A percentile compares a stretch with the other conserved stretches of the same genome.
Evolutionary conservation across 306 rosid genomes (phyloP).

Genomic region (Sicyos baderoa): DNA sequence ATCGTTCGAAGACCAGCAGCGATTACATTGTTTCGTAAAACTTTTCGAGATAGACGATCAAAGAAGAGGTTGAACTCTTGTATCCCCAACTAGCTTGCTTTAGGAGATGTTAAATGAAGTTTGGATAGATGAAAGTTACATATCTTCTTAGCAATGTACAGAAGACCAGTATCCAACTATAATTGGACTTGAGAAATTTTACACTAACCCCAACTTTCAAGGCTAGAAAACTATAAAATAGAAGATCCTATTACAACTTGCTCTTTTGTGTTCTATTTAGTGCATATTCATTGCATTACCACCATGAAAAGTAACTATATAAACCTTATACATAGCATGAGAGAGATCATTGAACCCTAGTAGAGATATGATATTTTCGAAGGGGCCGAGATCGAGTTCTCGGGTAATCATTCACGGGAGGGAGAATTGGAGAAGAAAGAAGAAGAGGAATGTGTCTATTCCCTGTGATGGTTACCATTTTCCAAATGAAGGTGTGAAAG

Average conservation of each 20-base stretch:
- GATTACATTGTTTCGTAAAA: not conserved
- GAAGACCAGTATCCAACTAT: conserved; percentile 14
- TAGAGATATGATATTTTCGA: not conserved
- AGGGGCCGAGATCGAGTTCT: not conserved
- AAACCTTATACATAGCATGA: not conserved
- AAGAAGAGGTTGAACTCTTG: not conserved
- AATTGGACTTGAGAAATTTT: conserved; percentile 13
- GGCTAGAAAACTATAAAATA: conserved; percentile 4
- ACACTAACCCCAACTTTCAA: conserved; percentile 3
- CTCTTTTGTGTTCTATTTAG: not conserved
- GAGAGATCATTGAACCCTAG: not conserved
- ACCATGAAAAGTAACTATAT: not conserved
- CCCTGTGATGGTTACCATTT: conserved; percentile 39
- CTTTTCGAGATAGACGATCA: not conserved
- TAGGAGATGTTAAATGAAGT: too few relatives aligned
- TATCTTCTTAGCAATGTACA: conserved; percentile 27
- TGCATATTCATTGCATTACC: conserved; percentile 8
- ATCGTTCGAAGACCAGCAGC: not conserved
- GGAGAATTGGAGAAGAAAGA: conserved; percentile 22
- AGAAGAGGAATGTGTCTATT: conserved; percentile 31
- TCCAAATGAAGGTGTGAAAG: conserved; percentile 47
- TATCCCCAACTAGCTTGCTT: not conserved
- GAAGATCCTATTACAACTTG: not conserved
- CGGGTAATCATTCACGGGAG: not conserved
- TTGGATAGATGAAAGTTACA: conserved; percentile 10